Evolutionary conservation across 2,329 filamentous ascomycete species (phyloP).

Genomic region (Apiospora rasikravindrae): DNA sequence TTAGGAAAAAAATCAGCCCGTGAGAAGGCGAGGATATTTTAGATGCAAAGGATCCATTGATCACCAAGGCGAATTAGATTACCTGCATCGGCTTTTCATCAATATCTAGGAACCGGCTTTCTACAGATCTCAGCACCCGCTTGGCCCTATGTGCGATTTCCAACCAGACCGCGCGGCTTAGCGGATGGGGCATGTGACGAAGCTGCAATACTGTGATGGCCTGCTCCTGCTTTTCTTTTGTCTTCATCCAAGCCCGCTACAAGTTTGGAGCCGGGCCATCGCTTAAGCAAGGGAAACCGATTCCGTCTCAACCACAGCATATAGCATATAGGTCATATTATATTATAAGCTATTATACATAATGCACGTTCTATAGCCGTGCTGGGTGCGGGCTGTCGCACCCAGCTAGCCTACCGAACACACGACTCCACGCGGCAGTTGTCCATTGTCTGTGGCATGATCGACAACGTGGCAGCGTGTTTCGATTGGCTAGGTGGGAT

Average conservation of each 20-base stretch:
- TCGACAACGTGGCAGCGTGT: neutral
- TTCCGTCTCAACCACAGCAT: neutral
- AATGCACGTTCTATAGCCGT: neutral
- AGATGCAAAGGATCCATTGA: slow-evolving; percentile 3
- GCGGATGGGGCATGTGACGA: neutral
- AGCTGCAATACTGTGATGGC: neutral
- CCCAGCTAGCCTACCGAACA: neutral
- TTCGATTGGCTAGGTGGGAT: slow-evolving; percentile 3
- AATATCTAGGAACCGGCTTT: slow-evolving; percentile 16
- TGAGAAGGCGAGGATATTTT: neutral
- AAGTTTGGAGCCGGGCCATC: slow-evolving; percentile 1
- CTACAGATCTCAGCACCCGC: slow-evolving; percentile 16
- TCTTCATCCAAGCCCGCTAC: neutral
- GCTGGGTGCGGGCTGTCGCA: neutral
- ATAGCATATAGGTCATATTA: neutral
- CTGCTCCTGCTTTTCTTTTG: neutral
- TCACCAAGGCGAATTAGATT: slow-evolving; percentile 13
- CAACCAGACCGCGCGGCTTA: neutral
- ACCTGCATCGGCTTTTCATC: slow-evolving; percentile 10
- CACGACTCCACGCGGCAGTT: slow-evolving; percentile 9
- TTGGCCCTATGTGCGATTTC: neutral
- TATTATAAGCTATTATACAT: neutral
- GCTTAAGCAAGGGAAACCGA: neutral
- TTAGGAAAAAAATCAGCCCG: neutral
- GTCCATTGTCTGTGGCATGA: slow-evolving; percentile 8